phyloP scores from a whole-genome alignment of 129 eudicot genomes.

The Chrysanthemum lavandulifolium region DNA sequence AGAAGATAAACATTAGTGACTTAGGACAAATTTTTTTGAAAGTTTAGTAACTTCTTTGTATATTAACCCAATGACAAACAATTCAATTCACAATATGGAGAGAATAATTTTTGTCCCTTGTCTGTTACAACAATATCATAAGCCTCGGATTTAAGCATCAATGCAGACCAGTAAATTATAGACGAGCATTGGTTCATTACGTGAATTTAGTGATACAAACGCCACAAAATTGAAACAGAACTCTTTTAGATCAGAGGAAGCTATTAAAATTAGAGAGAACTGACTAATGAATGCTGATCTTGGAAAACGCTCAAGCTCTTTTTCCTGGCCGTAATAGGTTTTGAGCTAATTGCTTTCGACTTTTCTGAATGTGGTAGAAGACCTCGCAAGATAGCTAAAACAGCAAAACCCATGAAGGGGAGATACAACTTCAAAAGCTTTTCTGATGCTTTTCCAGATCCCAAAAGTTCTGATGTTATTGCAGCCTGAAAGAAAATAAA shows the following conservation, averaged over 20 bases:
- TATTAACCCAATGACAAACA: neutral
- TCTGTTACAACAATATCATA: neutral
- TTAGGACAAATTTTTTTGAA: no score
- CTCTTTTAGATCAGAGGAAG: neutral
- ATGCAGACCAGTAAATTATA: neutral
- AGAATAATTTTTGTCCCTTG: neutral
- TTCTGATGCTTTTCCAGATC: slow-evolving; percentile 69
- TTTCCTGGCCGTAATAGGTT: neutral
- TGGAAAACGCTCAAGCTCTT: neutral
- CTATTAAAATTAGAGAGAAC: no score
- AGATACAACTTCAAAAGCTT: slow-evolving; percentile 49
- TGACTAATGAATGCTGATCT: neutral
- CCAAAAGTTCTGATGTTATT: slow-evolving; percentile 51
- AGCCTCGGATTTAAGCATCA: neutral
- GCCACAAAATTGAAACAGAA: neutral
- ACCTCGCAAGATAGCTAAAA: slow-evolving; percentile 74
- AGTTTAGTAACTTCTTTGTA: no score
- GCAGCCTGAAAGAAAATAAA: slow-evolving; percentile 49
- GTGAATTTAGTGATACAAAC: neutral
- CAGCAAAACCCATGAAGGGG: slow-evolving; percentile 71
- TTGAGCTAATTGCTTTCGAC: neutral
- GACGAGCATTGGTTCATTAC: neutral
- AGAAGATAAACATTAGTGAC: no score
- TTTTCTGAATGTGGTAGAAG: slow-evolving; percentile 44
- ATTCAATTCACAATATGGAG: neutral